These are phyloP conservation scores for Phoma herbarum DNA, from an alignment of 2,329 filamentous ascomycete genomes.

Conservation along the genomic window DNA sequence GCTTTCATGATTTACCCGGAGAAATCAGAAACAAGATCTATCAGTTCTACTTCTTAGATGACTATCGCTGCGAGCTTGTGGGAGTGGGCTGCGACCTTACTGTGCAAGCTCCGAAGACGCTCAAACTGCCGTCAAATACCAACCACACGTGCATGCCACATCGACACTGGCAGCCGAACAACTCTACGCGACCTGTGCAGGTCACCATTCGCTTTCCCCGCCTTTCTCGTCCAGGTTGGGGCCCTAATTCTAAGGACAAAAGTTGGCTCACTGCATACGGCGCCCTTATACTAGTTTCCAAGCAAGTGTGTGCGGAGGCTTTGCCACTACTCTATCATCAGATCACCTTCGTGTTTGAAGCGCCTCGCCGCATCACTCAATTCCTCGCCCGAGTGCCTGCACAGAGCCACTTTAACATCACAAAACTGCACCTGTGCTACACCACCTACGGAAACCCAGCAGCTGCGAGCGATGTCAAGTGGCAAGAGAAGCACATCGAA, in stretches of 20 bases:
- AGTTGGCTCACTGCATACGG: conserved; percentile 42
- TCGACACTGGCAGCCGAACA: not conserved
- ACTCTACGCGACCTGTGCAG: not conserved
- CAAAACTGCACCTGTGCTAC: conserved; percentile 44
- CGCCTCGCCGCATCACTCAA: conserved; percentile 34
- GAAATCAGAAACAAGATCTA: conserved; percentile 63
- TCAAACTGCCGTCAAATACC: conserved; percentile 25
- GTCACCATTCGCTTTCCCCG: conserved; percentile 28
- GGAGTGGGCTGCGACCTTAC: not conserved
- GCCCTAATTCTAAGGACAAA: not conserved
- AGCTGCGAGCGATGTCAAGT: conserved; percentile 21
- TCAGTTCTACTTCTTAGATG: conserved; percentile 43
- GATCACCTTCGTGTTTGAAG: conserved; percentile 42
- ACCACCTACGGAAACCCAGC: conserved; percentile 38
- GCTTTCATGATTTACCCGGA: conserved; percentile 54
- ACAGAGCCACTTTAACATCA: conserved; percentile 31
- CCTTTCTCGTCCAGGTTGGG: conserved; percentile 27
- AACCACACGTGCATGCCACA: not conserved
- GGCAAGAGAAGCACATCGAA: conserved; percentile 37
- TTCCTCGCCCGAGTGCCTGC: conserved; percentile 38
- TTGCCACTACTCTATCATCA: conserved; percentile 40
- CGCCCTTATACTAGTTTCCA: conserved; percentile 42
- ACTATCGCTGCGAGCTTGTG: conserved; percentile 39
- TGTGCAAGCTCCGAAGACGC: not conserved
- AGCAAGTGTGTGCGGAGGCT: conserved; percentile 40